These are phyloP conservation scores for Colletotrichum sp. DNA, from an alignment of 2,329 filamentous ascomycete genomes.

Conservation along the genomic window DNA sequence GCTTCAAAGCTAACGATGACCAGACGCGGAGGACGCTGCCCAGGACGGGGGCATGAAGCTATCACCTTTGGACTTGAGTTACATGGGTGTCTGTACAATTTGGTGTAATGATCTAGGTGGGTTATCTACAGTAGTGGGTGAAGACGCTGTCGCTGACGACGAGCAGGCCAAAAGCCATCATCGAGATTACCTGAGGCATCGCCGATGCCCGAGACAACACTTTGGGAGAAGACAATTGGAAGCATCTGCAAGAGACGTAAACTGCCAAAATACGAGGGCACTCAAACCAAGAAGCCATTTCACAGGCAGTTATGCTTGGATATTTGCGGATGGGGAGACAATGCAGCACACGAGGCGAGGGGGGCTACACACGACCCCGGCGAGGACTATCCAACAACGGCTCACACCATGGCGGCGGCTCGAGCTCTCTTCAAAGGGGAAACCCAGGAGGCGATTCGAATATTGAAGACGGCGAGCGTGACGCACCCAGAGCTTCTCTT, in stretches of 20 bases:
- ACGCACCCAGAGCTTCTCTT: conserved; percentile 70
- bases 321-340: conserved; percentile 76
- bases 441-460: conserved; percentile 69
- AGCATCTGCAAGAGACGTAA: conserved; percentile 67
- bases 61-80: conserved; percentile 73
- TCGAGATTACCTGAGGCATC: conserved; percentile 52
- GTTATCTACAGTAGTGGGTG: conserved; percentile 18
- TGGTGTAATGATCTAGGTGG: conserved; percentile 74
- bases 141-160: conserved; percentile 18
- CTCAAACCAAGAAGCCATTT: conserved; percentile 67
- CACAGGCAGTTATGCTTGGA: conserved; percentile 79
- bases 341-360: conserved; percentile 30
- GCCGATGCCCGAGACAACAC: conserved; percentile 49
- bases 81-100: conserved; percentile 74
- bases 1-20: conserved; percentile 23
- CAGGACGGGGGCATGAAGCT: conserved; percentile 74
- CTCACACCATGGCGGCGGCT: conserved; percentile 77
- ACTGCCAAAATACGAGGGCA: conserved; percentile 68
- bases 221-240: conserved; percentile 68
- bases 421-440: conserved; percentile 77
- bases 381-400: conserved; percentile 55
- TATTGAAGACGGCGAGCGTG: conserved; percentile 71
- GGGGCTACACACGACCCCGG: conserved; percentile 40
- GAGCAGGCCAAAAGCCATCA: conserved; percentile 51
- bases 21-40: conserved; percentile 68